Conservation (phyloP, 1,139 yeast species). For the Hanseniaspora gamundiae region DNA sequence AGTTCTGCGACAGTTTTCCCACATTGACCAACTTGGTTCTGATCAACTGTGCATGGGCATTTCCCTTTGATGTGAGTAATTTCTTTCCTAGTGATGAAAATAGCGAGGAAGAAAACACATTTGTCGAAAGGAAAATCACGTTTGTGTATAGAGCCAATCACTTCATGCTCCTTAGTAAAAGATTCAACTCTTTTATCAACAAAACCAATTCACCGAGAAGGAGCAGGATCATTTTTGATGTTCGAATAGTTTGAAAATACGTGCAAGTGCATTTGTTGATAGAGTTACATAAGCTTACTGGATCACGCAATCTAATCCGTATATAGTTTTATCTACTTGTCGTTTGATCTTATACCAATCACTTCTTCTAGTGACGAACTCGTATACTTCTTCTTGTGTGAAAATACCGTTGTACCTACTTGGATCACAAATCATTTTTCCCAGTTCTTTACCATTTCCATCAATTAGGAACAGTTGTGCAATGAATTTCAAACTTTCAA, state of each 20-base stretch:
- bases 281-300: constrained; percentile 18
- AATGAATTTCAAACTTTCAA: constrained; percentile 70
- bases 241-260: constrained; percentile 14
- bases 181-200: constrained; percentile 6
- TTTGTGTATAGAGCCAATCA: constrained; percentile 9
- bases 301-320: constrained; percentile 65
- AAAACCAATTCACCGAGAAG: constrained; percentile 20
- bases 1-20: constrained; percentile 14
- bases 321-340: constrained; percentile 90
- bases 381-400: constrained; percentile 86
- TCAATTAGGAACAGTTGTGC: constrained; percentile 76
- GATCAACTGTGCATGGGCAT: constrained; percentile 24
- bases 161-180: neutral
- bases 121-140: constrained; percentile 23
- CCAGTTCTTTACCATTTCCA: constrained; percentile 58
- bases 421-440: constrained; percentile 70
- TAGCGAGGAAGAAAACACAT: constrained; percentile 16
- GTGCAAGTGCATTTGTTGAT: neutral
- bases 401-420: constrained; percentile 82
- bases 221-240: constrained; percentile 12
- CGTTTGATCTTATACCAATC: constrained; percentile 73
- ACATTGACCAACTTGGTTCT: constrained; percentile 12
- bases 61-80: constrained; percentile 21
- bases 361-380: constrained; percentile 74
- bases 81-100: constrained; percentile 19